Evolutionary conservation across 2,329 filamentous ascomycete genomes (phyloP).

Genomic region (Harringtonia aguacate): DNA sequence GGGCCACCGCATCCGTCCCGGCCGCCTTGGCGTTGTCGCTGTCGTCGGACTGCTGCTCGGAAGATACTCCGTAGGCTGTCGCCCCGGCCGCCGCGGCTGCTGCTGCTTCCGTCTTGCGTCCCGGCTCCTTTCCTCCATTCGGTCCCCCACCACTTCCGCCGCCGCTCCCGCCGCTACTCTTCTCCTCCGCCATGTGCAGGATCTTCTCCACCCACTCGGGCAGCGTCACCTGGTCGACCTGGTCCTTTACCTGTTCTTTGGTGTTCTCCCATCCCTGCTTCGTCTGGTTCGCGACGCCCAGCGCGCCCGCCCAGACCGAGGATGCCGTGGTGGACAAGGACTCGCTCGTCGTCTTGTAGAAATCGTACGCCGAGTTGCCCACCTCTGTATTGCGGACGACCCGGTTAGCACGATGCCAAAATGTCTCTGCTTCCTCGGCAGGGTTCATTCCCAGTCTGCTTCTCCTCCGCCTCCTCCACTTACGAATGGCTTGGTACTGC

Average conservation of each 20-base stretch:
- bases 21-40: conserved; percentile 10
- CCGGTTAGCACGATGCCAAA: conserved; percentile 8
- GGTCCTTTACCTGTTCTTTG: conserved; percentile 62
- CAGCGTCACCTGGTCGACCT: too few species aligned
- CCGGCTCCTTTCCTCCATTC: conserved; percentile 47
- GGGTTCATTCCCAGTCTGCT: too few species aligned
- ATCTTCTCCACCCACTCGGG: conserved; percentile 73
- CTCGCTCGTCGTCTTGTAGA: conserved; percentile 65
- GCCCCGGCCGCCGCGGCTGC: conserved; percentile 58
- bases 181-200: conserved; percentile 40
- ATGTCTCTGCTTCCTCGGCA: neutral
- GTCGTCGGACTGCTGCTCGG: conserved; percentile 53
- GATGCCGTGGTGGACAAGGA: conserved; percentile 59
- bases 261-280: conserved; percentile 72
- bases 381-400: conserved; percentile 49
- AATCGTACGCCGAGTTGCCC: conserved; percentile 64
- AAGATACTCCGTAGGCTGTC: conserved; percentile 70
- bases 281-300: conserved; percentile 69
- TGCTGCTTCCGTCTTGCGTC: too few species aligned
- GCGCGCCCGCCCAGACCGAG: conserved; percentile 59
- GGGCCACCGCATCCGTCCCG: conserved; percentile 51
- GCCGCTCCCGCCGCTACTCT: conserved; percentile 24
- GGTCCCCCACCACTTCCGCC: conserved; percentile 41
- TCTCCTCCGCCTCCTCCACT: too few species aligned
- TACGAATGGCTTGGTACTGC: conserved; percentile 89